Base-by-base conservation (phyloP, 495 filamentous ascomycete genomes). In the Venustampulla echinocandica region DNA sequence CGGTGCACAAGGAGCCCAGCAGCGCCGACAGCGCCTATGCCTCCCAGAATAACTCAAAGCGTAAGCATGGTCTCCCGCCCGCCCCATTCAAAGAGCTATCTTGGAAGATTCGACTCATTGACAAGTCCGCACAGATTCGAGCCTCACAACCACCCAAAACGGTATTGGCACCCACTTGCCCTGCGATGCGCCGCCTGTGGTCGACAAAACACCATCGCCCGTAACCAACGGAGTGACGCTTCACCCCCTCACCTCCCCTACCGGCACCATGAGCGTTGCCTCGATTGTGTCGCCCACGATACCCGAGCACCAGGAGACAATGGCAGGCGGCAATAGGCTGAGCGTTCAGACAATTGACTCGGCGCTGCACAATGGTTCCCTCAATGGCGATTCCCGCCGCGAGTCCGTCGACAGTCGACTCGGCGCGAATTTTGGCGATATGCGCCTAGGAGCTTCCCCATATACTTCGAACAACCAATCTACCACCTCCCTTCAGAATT, bases 351-450 rank as follows among this genome's bases (percentile, higher is more conserved):
- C 15, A 34, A 46, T 25, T 11, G 40, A 36, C 28, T 39, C 10
- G 49, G 42, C 14, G 23, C 15, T 40, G 10, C 30, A 46, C 42
- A 20, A 42, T 27, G 27, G 36, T 4, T 35, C 42, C 10, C 35
- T 37, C 11, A 55, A 50, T 38, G 46, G 43, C 0, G 52, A 61
- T 13, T 86, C 84, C 33, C 75, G 85, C 38, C 77, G 84, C 38
- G 85, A 82, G 64, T 87, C 83, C 47, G 73, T 88, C n/a, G 84
- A 87, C 53, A 85, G 82, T 55, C 74, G 82, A 47, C 73, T 89
- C 55, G 84, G 84, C 50, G 76, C 80, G 53, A 76, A 75, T 17
- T 82, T 89, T 42, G 73, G 72, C 38, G 79, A 84, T 22, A 68
- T 89, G 58, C 71, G 78, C 17, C 73, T 90, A 51, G 80, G 80